Evolutionary conservation across 169 alveolate species (phyloP), one percentile per base, ranked within the genome.

Genomic region (Hammondia hammondi): DNA sequence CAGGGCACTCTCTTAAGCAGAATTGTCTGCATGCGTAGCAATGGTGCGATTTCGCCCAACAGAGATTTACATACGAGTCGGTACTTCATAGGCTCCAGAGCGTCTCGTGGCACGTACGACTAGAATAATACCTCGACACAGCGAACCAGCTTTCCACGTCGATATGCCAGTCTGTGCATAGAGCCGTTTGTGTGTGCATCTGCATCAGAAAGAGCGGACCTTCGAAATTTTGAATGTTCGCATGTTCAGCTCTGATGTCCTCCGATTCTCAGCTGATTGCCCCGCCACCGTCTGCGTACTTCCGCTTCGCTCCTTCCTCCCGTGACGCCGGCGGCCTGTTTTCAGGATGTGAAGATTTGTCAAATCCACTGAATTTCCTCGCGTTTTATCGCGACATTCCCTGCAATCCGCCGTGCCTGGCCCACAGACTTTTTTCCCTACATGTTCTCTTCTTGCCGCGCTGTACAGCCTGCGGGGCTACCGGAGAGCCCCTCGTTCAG

Each of bases 321-420:
- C 48, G 48, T 39, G 87, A 24, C 45, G 21, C 48, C 87, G 48
- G 46, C 87, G 77, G 32, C 35, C 10, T 29, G 5, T 17, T 4
- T 67, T 67, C 87, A 52, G 61, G 19, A 6, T 21, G 43, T 21
- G 48, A 77, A 24, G 87, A 77, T 24, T 46, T 77, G 48, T 77
- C 87, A 17, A 77, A 77, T 39, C 87, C 87, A 6, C 27, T 77
- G 46, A 46, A 85, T 19, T 61, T 56, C 43, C 81, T 85, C 81
- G 72, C 81, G 5, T 52, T 56, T n/a, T 67, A 37, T 37, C 70
- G 94, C 0, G 95, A 92, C 29, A 24, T 48, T 39, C 46, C 73
- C 84, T 92, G 95, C 71, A 92, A 92, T 29, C 95, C 95, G 35
- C 73, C 71, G 35, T 92, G 95, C 35, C 48, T 92, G 37, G 82